A percentile compares a stretch with the other conserved stretches of the same genome.
phyloP scores from a whole-genome alignment of 768 basidiomycete genomes.

The Vishniacozyma victoriae region DNA sequence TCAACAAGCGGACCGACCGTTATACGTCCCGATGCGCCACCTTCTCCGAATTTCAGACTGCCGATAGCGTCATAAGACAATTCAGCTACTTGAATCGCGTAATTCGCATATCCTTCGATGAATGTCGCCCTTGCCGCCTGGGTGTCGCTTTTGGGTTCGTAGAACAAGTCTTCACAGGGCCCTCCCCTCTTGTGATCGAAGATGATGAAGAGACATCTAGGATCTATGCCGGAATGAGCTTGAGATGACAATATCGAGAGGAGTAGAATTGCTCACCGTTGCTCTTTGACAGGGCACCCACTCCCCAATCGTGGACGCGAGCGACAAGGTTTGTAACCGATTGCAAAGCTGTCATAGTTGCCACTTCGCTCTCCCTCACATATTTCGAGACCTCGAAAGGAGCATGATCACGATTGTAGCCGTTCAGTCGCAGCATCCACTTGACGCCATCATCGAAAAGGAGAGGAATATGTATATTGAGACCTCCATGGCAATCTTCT shows the following conservation, averaged over 20 bases:
- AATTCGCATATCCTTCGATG: background rate
- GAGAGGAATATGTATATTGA: constrained; percentile 9
- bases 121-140: no score
- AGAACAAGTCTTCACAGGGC: no score
- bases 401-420: background rate
- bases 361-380: background rate
- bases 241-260: background rate
- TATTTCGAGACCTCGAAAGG: background rate
- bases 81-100: background rate
- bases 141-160: no score
- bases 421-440: constrained; percentile 11
- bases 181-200: no score
- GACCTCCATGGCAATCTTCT: no score
- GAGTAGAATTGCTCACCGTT: background rate
- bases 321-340: background rate
- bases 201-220: no score
- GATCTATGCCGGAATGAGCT: no score
- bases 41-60: background rate
- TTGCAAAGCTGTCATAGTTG: constrained; percentile 1
- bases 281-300: background rate
- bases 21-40: background rate
- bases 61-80: background rate
- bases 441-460: constrained; percentile 10
- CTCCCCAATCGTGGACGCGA: no score
- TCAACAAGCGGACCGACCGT: background rate